Evolutionary conservation across 345 rosid species (phyloP), one percentile per base, ranked within the genome.

Genomic region (Barbarea vulgaris): DNA sequence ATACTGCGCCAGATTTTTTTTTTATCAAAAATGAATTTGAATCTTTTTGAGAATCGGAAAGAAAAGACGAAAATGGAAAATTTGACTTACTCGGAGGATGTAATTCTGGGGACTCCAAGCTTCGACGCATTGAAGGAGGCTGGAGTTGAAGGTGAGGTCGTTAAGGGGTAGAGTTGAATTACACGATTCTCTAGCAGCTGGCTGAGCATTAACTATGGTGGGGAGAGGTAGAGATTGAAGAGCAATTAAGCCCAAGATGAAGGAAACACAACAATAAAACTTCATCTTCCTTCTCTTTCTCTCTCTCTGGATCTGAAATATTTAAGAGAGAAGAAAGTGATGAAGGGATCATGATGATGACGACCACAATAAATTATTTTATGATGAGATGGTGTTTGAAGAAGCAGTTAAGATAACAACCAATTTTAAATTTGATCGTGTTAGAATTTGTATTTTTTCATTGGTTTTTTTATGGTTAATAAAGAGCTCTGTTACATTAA

Each of bases 41-140:
- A 3, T 30, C 55, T 33, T 9, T 31, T 9, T 19, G 3, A 19
- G 1, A n/a, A 6, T 7, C 11, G 4, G 22, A 17, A 13, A 14
- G 4, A 12, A 21, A 12, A 10, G 3, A 5, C 0, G 8, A 1
- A 42, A 46, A 59, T n/a, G 60, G 8, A 15, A 52, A 68, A 68
- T 10, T 10, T 6, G 19, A 84, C 91, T 72, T 88, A 93, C 98
- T 56, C 97, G 77, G 77, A 93, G 89, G 63, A 91, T 71, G 83
- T 31, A 91, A 28, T 80, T 56, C 1, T 81, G 69, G 11, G 27
- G 1, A 37, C 8, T 21, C 97, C 97, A 91, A 8, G 77, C 88
- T 9, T 81, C 27, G n/a, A 74, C 53, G 70, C 97, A 91, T 4
- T 73, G 75, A 64, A 87, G 88, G 46, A 86, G 79, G n/a, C 82